phyloP scores from a whole-genome alignment of 805 yeast species.

The Hanseniaspora jakobsenii region DNA sequence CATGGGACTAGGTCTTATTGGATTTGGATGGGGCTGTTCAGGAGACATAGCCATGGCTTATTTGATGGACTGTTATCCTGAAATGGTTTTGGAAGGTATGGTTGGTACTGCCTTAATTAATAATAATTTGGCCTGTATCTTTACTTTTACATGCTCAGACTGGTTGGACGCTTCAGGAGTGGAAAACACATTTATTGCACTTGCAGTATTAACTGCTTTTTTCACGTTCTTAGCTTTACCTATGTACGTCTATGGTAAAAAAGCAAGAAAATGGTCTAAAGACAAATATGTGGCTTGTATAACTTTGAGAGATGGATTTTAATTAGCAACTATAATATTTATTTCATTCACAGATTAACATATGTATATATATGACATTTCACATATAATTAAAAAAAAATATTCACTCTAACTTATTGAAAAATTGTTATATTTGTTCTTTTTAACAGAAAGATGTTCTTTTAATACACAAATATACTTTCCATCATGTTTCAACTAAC shows the following conservation, averaged over 20 bases:
- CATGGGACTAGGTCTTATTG: constrained; percentile 51
- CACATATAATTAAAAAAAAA: too few relatives aligned
- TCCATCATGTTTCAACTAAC: too few relatives aligned
- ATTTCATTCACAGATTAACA: not conserved
- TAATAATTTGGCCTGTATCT: constrained; percentile 52
- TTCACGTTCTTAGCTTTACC: constrained; percentile 48
- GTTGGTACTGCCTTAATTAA: constrained; percentile 55
- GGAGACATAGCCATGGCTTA: constrained; percentile 62
- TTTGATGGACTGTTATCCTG: constrained; percentile 57
- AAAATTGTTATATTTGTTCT: too few relatives aligned
- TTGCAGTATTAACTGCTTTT: constrained; percentile 49
- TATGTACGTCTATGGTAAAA: constrained; percentile 47
- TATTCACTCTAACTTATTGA: too few relatives aligned
- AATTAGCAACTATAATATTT: too few relatives aligned
- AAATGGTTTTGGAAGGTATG: constrained; percentile 59
- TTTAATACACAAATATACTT: too few relatives aligned
- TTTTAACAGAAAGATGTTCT: too few relatives aligned
- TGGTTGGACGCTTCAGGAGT: constrained; percentile 50
- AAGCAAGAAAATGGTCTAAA: constrained; percentile 46
- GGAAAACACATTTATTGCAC: constrained; percentile 45
- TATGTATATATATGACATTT: not conserved
- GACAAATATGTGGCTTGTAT: constrained; percentile 42
- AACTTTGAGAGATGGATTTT: constrained; percentile 38
- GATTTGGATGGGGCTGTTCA: constrained; percentile 58
- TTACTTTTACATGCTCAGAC: constrained; percentile 52